These are phyloP conservation scores for Russula sp. DNA, from an alignment of 768 basidiomycete genomes.

Conservation along the genomic window DNA sequence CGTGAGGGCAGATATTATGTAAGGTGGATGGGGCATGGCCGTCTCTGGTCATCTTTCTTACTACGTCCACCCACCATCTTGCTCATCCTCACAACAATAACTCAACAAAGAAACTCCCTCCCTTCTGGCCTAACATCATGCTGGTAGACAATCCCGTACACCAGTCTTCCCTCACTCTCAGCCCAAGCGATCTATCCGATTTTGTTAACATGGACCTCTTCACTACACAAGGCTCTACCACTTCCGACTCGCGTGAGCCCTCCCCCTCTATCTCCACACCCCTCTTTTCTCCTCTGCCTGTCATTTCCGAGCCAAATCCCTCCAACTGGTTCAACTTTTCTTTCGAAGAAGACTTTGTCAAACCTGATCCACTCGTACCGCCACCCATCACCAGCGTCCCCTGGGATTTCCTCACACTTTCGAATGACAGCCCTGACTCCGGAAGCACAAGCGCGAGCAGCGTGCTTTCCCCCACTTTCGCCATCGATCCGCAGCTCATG, in stretches of 20 bases:
- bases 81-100: conserved; percentile 1
- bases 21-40: background rate
- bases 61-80: conserved; percentile 17
- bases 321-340: conserved; percentile 28
- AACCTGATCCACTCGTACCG: conserved; percentile 28
- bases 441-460: conserved; percentile 11
- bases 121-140: conserved; percentile 8
- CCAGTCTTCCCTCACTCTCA: conserved; percentile 12
- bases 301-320: conserved; percentile 14
- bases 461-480: conserved; percentile 32
- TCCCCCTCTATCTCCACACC: conserved; percentile 20
- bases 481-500: conserved; percentile 76
- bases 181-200: conserved; percentile 19
- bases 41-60: conserved; percentile 9
- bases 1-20: conserved; percentile 8
- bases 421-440: conserved; percentile 28
- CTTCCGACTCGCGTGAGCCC: conserved; percentile 23
- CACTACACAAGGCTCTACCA: conserved; percentile 9
- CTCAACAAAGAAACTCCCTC: background rate
- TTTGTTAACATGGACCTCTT: conserved; percentile 25
- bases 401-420: conserved; percentile 38
- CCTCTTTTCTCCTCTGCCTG: conserved; percentile 22
- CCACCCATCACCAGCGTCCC: conserved; percentile 29
- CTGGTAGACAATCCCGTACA: conserved; percentile 14
- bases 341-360: conserved; percentile 30